phyloP scores from a whole-genome alignment of 2,329 filamentous ascomycete species.

The Cordyceps javanica region DNA sequence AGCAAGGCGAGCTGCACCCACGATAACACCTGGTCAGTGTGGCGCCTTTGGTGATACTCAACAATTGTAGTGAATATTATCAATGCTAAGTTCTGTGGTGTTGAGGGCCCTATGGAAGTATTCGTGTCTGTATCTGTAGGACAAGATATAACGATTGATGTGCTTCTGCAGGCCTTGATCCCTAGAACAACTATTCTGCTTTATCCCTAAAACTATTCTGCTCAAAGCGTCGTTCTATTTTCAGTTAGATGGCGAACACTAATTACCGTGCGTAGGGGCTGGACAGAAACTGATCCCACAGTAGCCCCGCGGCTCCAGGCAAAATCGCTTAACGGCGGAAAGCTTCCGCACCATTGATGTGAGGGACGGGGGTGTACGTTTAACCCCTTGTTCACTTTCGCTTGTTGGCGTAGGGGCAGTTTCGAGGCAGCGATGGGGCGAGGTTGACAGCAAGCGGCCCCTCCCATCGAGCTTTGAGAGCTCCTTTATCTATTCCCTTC shows the following conservation, averaged over 20 bases:
- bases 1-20: constrained; percentile 4
- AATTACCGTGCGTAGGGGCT: background rate
- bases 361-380: background rate
- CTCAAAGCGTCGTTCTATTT: background rate
- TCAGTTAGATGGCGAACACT: background rate
- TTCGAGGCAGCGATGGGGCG: background rate
- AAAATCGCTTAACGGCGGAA: constrained; percentile 10
- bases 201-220: no score
- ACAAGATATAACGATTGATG: no score
- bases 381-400: background rate
- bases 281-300: background rate
- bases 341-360: constrained; percentile 1
- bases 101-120: no score
- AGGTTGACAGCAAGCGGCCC: background rate
- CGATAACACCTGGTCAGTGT: no score
- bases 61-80: no score
- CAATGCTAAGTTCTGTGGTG: no score
- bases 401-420: background rate
- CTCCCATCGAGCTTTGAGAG: background rate
- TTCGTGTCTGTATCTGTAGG: no score
- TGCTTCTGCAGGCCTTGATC: no score
- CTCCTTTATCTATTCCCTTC: no score
- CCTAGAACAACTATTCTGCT: no score
- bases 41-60: no score
- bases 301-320: background rate